phyloP scores from a whole-genome alignment of 2,329 filamentous ascomycete species.

The Chaetoscypha palmicola region DNA sequence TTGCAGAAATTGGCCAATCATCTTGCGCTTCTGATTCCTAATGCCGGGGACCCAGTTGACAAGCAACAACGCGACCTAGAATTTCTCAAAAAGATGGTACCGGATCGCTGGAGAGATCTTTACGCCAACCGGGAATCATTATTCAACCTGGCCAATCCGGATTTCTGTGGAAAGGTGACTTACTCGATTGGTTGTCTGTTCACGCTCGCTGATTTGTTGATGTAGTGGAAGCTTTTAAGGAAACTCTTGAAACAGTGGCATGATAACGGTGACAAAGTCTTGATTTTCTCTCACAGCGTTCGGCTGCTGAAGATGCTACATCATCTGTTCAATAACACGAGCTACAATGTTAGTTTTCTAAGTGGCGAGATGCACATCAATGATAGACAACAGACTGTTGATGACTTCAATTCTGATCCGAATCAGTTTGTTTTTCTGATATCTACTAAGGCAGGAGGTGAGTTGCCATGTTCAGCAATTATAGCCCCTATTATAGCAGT shows the following conservation, averaged over 20 bases:
- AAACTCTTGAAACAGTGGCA: slow-evolving; percentile 88
- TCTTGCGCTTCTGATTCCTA: slow-evolving; percentile 77
- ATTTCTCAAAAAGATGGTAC: slow-evolving; percentile 66
- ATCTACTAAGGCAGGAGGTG: slow-evolving; percentile 77
- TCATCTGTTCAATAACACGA: slow-evolving; percentile 78
- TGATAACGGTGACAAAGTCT: slow-evolving; percentile 81
- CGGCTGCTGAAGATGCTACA: slow-evolving; percentile 76
- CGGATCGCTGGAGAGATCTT: slow-evolving; percentile 65
- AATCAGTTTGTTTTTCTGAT: slow-evolving; percentile 92
- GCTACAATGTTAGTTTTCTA: slow-evolving; percentile 85
- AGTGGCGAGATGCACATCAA: slow-evolving; percentile 80
- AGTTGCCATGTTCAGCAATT: not conserved
- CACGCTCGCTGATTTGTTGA: too few species aligned
- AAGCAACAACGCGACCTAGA: slow-evolving; percentile 74
- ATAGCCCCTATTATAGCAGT: too few species aligned
- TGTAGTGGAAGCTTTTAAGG: slow-evolving; percentile 79
- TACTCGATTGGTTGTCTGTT: too few species aligned
- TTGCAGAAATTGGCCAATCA: slow-evolving; percentile 90
- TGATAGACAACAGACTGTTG: slow-evolving; percentile 73
- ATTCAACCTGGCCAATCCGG: slow-evolving; percentile 71
- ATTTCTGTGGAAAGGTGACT: slow-evolving; percentile 78
- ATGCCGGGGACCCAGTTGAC: slow-evolving; percentile 52
- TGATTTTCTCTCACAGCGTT: slow-evolving; percentile 92
- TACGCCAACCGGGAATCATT: slow-evolving; percentile 73
- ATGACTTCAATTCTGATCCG: slow-evolving; percentile 85